Evolutionary conservation across 345 rosid genomes (phyloP), one percentile per base, ranked within the genome.

Genomic region (Odontarrhena argentea): DNA sequence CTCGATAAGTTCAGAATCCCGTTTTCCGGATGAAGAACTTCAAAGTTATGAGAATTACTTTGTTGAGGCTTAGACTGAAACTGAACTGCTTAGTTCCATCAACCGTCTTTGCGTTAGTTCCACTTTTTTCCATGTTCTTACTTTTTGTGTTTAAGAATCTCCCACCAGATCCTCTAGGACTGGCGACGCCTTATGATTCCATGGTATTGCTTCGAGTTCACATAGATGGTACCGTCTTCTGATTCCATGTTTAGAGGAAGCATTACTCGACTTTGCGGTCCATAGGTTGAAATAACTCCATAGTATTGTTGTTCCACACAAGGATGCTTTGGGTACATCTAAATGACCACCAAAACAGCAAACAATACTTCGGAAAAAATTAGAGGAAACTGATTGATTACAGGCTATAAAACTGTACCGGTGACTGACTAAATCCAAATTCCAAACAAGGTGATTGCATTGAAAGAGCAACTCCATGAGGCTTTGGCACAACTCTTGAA

Each of bases 131-230:
- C 12, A 41, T 28, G 52, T 66, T 66, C 28, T 22, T 41, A 53
- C 25, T 70, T 72, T 82, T 88, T 0, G 85, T 60, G 73, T 91
- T 94, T 86, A 94, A 67, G 85, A 94, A 94, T 55, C 99, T 89
- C n/a, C 99, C 99, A n/a, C n/a, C n/a, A n/a, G n/a, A n/a, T n/a
- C n/a, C n/a, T n/a, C n/a, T n/a, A n/a, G n/a, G 88, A 87, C 65
- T 86, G 78, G 36, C 97, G 77, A 28, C 97, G 87, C 85, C 96
- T 88, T 24, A 91, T 73, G 84, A 94, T 94, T 55, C 87, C 99
- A 77, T 91, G 87, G 72, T 94, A 91, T 74, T 94, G 99, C 81
- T 94, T 94, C 50, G 99, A 86, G 75, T 94, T 94, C 24, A 94
- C 99, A 68, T 76, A 91, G 68, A 94, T 86, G 0, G 99, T 96